Percentiles rank a stretch among this genome's conserved stretches.
phyloP scores from a whole-genome alignment of 2,329 filamentous ascomycete genomes.

The Blastomyces gilchristii region DNA sequence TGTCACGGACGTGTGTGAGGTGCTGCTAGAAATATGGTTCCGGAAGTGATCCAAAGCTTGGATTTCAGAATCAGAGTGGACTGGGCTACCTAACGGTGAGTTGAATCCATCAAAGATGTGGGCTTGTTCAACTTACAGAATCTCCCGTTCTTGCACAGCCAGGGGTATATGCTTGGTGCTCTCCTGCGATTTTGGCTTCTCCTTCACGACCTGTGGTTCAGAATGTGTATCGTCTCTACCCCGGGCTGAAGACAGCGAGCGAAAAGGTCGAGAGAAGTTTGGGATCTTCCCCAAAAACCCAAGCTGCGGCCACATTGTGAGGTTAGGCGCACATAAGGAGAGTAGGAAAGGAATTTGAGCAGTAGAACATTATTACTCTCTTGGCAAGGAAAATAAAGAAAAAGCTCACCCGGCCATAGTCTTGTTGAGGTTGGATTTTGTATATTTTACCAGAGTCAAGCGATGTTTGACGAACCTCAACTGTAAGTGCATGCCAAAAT shows the following conservation, averaged over 20 bases:
- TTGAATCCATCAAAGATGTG: not conserved
- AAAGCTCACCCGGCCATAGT: not conserved
- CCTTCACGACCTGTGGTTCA: not conserved
- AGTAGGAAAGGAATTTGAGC: not conserved
- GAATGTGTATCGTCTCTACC: not conserved
- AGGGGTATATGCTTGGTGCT: not conserved
- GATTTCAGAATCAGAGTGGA: not conserved
- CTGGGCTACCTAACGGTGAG: not conserved
- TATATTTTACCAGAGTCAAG: not conserved
- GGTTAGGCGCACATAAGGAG: not conserved
- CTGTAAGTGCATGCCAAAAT: not conserved
- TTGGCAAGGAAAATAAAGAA: not conserved
- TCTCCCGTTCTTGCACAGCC: not conserved
- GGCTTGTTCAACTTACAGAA: not conserved
- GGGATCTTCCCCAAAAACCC: not conserved
- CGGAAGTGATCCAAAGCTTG: not conserved
- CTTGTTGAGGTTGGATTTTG: not conserved
- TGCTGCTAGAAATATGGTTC: not conserved
- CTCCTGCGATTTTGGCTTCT: too few species aligned
- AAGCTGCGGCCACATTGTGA: not conserved
- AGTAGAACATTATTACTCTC: not conserved
- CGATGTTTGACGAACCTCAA: not conserved
- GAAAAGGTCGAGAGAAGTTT: constrained; percentile 3
- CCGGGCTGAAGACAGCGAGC: not conserved
- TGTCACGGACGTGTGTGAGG: not conserved